phyloP scores from a whole-genome alignment of 495 filamentous ascomycete genomes.

The Trichoderma parareesei region DNA sequence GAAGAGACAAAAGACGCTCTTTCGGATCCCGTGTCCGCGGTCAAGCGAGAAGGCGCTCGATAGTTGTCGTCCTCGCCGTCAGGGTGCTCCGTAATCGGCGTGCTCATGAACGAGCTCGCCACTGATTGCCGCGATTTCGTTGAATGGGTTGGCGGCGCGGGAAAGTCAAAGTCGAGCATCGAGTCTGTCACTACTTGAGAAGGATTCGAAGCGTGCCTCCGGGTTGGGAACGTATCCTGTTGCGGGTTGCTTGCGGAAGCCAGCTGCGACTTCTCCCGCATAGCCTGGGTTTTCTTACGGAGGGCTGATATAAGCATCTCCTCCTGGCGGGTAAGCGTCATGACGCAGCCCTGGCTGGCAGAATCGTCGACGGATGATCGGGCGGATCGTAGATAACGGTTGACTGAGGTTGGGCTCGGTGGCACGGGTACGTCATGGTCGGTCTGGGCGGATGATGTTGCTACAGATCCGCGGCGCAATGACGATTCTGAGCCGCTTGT shows the following conservation, averaged over 20 bases:
- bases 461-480: conserved; percentile 19
- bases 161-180: conserved; percentile 10
- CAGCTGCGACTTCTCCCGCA: conserved; percentile 60
- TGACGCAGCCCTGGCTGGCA: conserved; percentile 45
- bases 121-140: background rate
- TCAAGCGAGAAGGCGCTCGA: conserved; percentile 6
- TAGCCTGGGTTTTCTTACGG: conserved; percentile 65
- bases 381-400: conserved; percentile 31
- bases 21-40: background rate
- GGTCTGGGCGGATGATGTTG: background rate
- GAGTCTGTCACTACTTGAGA: conserved; percentile 5
- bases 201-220: background rate
- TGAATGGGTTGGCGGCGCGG: background rate
- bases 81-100: background rate
- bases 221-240: conserved; percentile 14
- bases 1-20: background rate
- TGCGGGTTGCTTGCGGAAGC: conserved; percentile 41
- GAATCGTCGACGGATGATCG: conserved; percentile 18
- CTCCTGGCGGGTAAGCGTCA: conserved; percentile 82
- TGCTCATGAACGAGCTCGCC: background rate
- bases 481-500: background rate
- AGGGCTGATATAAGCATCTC: conserved; percentile 75
- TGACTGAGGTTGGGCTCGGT: conserved; percentile 38
- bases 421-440: conserved; percentile 37
- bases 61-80: background rate